Evolutionary conservation across 2,329 filamentous ascomycete genomes (phyloP).

Genomic region (Diaporthe ampelina): DNA sequence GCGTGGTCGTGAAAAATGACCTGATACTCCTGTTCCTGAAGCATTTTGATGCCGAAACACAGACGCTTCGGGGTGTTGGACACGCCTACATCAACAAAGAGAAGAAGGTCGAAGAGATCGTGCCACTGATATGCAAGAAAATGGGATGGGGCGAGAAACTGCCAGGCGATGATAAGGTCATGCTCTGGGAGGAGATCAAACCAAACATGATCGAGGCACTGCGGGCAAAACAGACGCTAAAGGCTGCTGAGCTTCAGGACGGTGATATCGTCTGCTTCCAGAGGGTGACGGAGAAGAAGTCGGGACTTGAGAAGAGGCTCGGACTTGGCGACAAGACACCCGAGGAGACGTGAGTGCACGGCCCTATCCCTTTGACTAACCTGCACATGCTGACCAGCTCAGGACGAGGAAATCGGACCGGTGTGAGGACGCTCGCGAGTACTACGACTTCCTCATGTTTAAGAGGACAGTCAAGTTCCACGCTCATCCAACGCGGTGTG

Average conservation of each 20-base stretch:
- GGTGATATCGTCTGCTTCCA: constrained; percentile 98
- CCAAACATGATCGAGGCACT: constrained; percentile 96
- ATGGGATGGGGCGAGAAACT: constrained; percentile 90
- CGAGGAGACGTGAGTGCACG: constrained; percentile 51
- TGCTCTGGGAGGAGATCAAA: constrained; percentile 98
- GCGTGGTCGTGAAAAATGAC: constrained; percentile 71
- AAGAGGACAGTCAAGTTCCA: constrained; percentile 84
- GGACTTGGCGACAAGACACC: constrained; percentile 53
- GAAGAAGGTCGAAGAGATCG: constrained; percentile 89
- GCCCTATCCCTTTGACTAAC: not conserved
- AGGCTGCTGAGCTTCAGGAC: constrained; percentile 94
- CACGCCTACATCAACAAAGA: constrained; percentile 90
- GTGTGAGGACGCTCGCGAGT: constrained; percentile 82
- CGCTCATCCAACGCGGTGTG: constrained; percentile 72
- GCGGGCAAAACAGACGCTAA: constrained; percentile 90
- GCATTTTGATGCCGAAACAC: constrained; percentile 84
- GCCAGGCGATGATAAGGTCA: constrained; percentile 70
- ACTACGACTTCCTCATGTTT: constrained; percentile 94
- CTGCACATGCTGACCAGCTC: constrained; percentile 42
- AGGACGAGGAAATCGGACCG: constrained; percentile 61
- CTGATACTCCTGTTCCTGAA: constrained; percentile 91
- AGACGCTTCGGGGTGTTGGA: constrained; percentile 81
- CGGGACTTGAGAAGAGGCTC: constrained; percentile 55
- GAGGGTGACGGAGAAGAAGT: constrained; percentile 66
- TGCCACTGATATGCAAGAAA: constrained; percentile 80